Percentiles rank a stretch among this genome's conserved stretches.
Conservation (phyloP, 2,329 filamentous ascomycete genomes). For the Alternaria rosae region DNA sequence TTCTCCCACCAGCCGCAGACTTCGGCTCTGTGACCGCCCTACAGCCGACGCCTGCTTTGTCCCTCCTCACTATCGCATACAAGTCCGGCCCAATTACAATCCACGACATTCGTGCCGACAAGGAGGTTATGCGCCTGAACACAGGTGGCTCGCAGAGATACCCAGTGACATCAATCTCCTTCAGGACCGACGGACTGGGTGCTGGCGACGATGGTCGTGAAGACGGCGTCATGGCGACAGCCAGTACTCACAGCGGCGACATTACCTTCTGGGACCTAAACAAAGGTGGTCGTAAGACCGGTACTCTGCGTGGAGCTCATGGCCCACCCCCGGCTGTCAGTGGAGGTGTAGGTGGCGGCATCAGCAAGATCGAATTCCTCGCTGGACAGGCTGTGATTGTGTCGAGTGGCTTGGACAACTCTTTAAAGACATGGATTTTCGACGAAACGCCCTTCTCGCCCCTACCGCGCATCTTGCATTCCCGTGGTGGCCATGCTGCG, state of each 20-base stretch:
- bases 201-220: constrained; percentile 84
- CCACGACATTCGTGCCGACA: constrained; percentile 82
- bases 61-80: constrained; percentile 87
- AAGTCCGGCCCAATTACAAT: constrained; percentile 79
- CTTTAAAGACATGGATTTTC: constrained; percentile 95
- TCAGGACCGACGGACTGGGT: constrained; percentile 86
- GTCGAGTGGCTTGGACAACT: constrained; percentile 91
- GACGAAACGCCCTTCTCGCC: constrained; percentile 90
- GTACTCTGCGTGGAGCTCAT: constrained; percentile 86
- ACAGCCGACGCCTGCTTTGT: constrained; percentile 82
- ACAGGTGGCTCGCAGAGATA: constrained; percentile 67
- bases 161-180: constrained; percentile 82
- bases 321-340: constrained; percentile 70
- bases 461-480: constrained; percentile 83
- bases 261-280: constrained; percentile 97
- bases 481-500: constrained; percentile 85
- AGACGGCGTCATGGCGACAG: constrained; percentile 93
- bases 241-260: constrained; percentile 79
- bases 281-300: constrained; percentile 82
- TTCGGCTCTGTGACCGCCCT: constrained; percentile 87
- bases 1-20: constrained; percentile 75
- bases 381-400: constrained; percentile 87
- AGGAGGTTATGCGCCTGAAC: constrained; percentile 72
- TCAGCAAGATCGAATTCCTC: constrained; percentile 89
- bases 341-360: constrained; percentile 70